Evolutionary conservation across 202 grass and related monocot genomes (phyloP).

Genomic region (Musa balbisiana): DNA sequence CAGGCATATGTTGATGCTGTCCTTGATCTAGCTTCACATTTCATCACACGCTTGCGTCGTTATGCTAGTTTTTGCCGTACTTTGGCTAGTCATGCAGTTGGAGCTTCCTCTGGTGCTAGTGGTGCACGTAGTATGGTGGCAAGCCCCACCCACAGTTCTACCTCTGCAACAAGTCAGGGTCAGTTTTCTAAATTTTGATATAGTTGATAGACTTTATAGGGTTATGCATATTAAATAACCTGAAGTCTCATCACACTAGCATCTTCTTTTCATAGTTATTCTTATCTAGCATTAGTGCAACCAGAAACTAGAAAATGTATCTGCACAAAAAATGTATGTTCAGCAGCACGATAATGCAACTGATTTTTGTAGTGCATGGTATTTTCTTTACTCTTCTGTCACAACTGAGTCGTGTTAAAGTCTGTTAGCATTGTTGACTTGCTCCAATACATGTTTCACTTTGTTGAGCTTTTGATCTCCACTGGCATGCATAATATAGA

Average conservation of each 20-base stretch:
- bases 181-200: conserved; percentile 11
- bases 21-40: conserved; percentile 98
- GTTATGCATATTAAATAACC: not conserved
- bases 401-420: not conserved
- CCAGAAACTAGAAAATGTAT: not conserved
- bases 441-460: not conserved
- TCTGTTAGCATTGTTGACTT: not conserved
- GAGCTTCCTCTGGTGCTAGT: conserved; percentile 75
- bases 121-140: conserved; percentile 75
- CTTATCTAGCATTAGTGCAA: not conserved
- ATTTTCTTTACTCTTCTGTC: not conserved
- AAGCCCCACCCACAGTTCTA: conserved; percentile 82
- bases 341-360: too few relatives aligned
- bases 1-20: conserved; percentile 96
- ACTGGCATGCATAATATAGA: not conserved
- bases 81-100: conserved; percentile 92
- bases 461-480: not conserved
- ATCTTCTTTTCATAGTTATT: not conserved
- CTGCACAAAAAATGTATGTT: too few relatives aligned
- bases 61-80: conserved; percentile 99
- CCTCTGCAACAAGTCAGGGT: conserved; percentile 78
- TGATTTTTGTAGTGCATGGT: not conserved
- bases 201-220: not conserved
- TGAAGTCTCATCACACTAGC: not conserved
- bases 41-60: conserved; percentile 85